Percentiles rank a stretch among this genome's conserved stretches.
phyloP scores from a whole-genome alignment of 2,329 filamentous ascomycete genomes.

The Fusarium sp. region DNA sequence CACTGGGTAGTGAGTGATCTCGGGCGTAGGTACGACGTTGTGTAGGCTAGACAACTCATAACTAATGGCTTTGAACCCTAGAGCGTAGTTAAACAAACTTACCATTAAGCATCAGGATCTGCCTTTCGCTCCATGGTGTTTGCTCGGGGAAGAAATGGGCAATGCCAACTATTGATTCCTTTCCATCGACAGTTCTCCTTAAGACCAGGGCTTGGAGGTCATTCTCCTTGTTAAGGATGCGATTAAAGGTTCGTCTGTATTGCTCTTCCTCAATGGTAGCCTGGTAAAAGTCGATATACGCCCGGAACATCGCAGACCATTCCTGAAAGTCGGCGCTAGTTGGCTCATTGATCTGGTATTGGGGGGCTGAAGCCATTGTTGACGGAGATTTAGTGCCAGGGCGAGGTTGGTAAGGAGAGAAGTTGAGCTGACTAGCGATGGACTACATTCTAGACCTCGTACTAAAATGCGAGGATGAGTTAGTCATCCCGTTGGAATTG shows the following conservation, averaged over 20 bases:
- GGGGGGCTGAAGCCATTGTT: conserved; percentile 7
- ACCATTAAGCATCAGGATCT: conserved; percentile 31
- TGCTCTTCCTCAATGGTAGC: conserved; percentile 25
- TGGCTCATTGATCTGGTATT: conserved; percentile 19
- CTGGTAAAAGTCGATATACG: conserved; percentile 28
- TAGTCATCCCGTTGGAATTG: neutral
- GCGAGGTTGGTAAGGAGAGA: neutral
- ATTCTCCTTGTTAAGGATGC: conserved; percentile 24
- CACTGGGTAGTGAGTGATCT: too few species aligned
- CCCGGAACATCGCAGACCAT: conserved; percentile 23
- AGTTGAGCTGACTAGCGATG: neutral
- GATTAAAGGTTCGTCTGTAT: conserved; percentile 21
- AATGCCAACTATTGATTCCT: conserved; percentile 11
- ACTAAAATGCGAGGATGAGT: neutral
- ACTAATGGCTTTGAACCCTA: neutral
- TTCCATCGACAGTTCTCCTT: neutral
- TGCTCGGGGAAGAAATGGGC: conserved; percentile 36
- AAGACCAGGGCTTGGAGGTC: conserved; percentile 18
- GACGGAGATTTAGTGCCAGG: neutral
- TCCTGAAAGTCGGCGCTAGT: conserved; percentile 14
- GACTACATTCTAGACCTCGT: neutral
- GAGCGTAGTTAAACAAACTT: neutral
- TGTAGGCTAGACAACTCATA: neutral
- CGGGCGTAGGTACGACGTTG: neutral
- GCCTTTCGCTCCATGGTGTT: conserved; percentile 32